Conservation (phyloP, 768 basidiomycete species). For the Pleurotus djamor region DNA sequence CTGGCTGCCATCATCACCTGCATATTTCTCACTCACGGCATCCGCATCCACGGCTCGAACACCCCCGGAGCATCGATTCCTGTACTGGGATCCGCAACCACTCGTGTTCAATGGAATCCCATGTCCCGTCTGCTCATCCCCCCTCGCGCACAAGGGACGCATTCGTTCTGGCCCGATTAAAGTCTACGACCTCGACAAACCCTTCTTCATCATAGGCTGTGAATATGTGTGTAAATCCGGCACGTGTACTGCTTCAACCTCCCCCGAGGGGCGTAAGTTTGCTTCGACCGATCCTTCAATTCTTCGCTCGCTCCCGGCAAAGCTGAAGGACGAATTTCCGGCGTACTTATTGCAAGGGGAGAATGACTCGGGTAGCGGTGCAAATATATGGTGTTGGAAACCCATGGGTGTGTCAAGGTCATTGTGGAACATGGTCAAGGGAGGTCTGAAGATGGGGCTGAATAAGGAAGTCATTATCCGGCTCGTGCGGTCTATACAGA, state of each 20-base stretch:
- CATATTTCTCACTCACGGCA: constrained; percentile 75
- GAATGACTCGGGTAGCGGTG: constrained; percentile 53
- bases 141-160: constrained; percentile 65
- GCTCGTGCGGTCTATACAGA: constrained; percentile 57
- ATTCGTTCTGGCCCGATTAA: constrained; percentile 76
- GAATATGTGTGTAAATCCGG: constrained; percentile 66
- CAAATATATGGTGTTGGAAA: constrained; percentile 76
- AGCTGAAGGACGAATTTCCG: constrained; percentile 74
- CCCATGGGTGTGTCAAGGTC: constrained; percentile 68
- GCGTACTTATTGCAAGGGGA: constrained; percentile 58
- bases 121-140: constrained; percentile 62
- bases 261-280: constrained; percentile 59
- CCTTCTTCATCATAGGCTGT: constrained; percentile 85
- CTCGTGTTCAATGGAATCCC: constrained; percentile 81
- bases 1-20: constrained; percentile 78
- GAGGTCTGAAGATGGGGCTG: constrained; percentile 55
- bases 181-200: constrained; percentile 75
- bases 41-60: constrained; percentile 67
- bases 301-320: constrained; percentile 63
- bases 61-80: constrained; percentile 71
- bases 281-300: constrained; percentile 74
- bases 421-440: constrained; percentile 74
- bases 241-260: constrained; percentile 39
- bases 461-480: constrained; percentile 59
- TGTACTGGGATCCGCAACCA: constrained; percentile 88